phyloP scores from a whole-genome alignment of 257 asterid species.

The Solanum chiquidenum region DNA sequence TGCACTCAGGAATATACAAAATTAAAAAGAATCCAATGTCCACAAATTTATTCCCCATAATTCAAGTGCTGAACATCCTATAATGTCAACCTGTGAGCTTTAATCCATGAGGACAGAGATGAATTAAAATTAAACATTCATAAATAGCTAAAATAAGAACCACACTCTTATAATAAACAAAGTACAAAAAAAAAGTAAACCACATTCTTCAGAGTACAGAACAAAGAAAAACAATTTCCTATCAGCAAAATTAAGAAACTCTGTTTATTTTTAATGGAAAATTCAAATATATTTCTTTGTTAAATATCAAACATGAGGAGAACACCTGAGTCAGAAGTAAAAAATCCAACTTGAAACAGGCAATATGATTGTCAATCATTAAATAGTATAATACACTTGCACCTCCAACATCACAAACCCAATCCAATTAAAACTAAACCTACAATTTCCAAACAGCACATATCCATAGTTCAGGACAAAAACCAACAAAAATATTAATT shows the following conservation, averaged over 20 bases:
- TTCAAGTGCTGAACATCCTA: not conserved
- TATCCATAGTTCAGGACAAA: not conserved
- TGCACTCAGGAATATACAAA: conserved; percentile 1
- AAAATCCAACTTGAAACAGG: not conserved
- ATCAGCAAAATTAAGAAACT: not conserved
- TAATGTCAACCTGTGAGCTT: not conserved
- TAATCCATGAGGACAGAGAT: not conserved
- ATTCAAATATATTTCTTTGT: not conserved
- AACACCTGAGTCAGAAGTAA: not conserved
- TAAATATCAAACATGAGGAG: not conserved
- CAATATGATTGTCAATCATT: not conserved
- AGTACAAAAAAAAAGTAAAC: not conserved
- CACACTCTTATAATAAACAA: not conserved
- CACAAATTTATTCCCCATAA: not conserved
- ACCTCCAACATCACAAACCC: not conserved
- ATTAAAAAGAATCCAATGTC: not conserved
- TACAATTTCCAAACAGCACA: not conserved
- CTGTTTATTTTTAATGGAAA: not conserved
- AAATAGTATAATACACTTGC: not conserved
- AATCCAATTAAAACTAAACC: not conserved
- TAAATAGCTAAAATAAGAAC: not conserved
- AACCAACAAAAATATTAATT: conserved; percentile 14
- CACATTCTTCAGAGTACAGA: not conserved
- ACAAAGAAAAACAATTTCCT: not conserved
- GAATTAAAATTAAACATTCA: not conserved